Evolutionary conservation across 2,329 filamentous ascomycete genomes (phyloP), one percentile per base, ranked within the genome.

Genomic region (Seiridium cupressi): DNA sequence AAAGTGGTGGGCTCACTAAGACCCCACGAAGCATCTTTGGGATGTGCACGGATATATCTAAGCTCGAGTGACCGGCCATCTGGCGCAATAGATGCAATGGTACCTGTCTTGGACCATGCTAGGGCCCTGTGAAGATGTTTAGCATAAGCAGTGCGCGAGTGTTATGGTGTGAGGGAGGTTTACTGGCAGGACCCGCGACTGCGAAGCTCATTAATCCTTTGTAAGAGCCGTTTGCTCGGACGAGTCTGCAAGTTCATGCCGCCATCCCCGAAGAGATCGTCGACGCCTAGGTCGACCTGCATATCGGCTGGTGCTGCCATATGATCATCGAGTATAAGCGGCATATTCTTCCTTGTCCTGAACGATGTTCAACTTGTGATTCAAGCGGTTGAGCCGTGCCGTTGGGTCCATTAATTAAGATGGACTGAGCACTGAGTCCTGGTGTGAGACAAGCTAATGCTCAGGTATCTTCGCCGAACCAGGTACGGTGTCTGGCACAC

Each of bases 71-170:
- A 82, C 53, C 83, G 83, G 35, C 91, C 90, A 74, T 93, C 89
- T 13, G 85, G 77, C 26, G 88, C 85, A 65, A 98, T 89, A 58
- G 89, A 89, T 35, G 93, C 93, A 65, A 98, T 91, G 61, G 89
- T 92, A 48, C 94, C 94, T 62, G 87, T 85, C 68, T 89, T 93
- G 9, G 94, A 97, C 93, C 94, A 98, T 36, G 90, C 88, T 58
- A 97, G 84, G 64, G 86, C 87, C 72, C 93, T 96, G 66, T 48
- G 44, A 36, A 44, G 34, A 42, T 36, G 34, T 38, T 18, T 13
- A 36, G 32, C n/a, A 38, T 55, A 32, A 18, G 7, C 7, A 7
- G 38, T n/a, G 49, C 44, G 54, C 57, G 42, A 10, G 44, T 53
- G 51, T 48, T 38, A 49, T 38, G 13, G 35, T 18, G 11, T 34